Evolutionary conservation across 1,284 basidiomycete species (phyloP).

Genomic region (Ganoderma boninense): DNA sequence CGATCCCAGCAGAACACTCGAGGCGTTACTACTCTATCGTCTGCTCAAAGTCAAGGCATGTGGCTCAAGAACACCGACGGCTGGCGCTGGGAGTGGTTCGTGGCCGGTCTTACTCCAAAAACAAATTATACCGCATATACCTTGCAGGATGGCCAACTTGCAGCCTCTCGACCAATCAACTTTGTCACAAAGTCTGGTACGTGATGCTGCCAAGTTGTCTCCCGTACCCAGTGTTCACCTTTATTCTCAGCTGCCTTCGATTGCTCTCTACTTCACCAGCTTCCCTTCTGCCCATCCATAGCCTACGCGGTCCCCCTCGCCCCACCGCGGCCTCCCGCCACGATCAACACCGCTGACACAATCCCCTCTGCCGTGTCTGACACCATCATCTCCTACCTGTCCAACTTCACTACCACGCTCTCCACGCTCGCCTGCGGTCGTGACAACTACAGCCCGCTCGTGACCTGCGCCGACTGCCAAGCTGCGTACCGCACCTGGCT

Average conservation of each 20-base stretch:
- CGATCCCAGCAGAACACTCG: constrained; percentile 37
- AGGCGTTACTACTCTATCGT: constrained; percentile 20
- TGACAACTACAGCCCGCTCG: constrained; percentile 82
- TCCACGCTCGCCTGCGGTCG: constrained; percentile 81
- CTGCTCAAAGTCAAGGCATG: constrained; percentile 46
- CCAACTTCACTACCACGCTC: constrained; percentile 80
- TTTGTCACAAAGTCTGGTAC: constrained; percentile 76
- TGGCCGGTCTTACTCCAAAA: constrained; percentile 61
- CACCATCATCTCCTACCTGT: constrained; percentile 64
- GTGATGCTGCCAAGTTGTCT: constrained; percentile 32
- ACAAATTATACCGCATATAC: constrained; percentile 81
- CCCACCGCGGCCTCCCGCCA: constrained; percentile 48
- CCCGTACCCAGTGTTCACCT: neutral
- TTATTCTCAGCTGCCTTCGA: constrained; percentile 63
- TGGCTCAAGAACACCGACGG: constrained; percentile 65
- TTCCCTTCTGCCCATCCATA: constrained; percentile 78
- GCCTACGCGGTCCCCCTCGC: constrained; percentile 77
- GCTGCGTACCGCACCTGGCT: constrained; percentile 82
- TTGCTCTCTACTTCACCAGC: constrained; percentile 76
- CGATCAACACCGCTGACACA: constrained; percentile 58
- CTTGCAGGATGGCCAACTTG: constrained; percentile 54
- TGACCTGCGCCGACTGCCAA: constrained; percentile 82
- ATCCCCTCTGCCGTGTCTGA: constrained; percentile 59
- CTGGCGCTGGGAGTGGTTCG: constrained; percentile 74
- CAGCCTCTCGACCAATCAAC: constrained; percentile 68